These are phyloP conservation scores for Fusarium sp. DNA, from an alignment of 2,329 filamentous ascomycete species.

Conservation along the genomic window DNA sequence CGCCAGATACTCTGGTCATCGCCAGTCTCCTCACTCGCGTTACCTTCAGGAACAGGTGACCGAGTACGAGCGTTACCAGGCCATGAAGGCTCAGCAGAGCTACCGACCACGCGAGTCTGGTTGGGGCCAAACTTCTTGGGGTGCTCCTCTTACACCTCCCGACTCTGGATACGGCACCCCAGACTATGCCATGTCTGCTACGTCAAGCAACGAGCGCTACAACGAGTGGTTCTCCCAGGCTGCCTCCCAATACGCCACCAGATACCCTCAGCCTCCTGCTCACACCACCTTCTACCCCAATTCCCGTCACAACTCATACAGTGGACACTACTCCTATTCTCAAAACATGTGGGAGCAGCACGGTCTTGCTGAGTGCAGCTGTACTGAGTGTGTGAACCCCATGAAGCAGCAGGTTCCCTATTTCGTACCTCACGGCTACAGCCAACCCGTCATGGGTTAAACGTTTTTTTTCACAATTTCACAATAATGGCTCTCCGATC, in stretches of 20 bases:
- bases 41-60: conserved; percentile 67
- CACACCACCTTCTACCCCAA: conserved; percentile 55
- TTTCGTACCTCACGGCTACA: conserved; percentile 61
- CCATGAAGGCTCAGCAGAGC: conserved; percentile 54
- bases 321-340: conserved; percentile 58
- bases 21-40: conserved; percentile 53
- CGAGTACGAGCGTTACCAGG: conserved; percentile 63
- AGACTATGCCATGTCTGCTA: conserved; percentile 66
- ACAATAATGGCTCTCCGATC: conserved; percentile 33
- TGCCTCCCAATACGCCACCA: conserved; percentile 55
- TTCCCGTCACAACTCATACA: conserved; percentile 55
- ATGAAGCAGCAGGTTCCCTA: conserved; percentile 62
- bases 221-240: conserved; percentile 67
- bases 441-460: conserved; percentile 67
- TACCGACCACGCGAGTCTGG: conserved; percentile 60
- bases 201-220: conserved; percentile 65
- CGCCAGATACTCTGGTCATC: conserved; percentile 52
- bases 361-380: conserved; percentile 61
- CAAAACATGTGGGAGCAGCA: conserved; percentile 65
- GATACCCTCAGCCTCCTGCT: conserved; percentile 57
- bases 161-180: conserved; percentile 72
- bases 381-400: conserved; percentile 57
- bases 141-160: conserved; percentile 66
- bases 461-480: conserved; percentile 21
- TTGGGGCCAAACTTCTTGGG: conserved; percentile 60